phyloP scores from a whole-genome alignment of 306 rosid species.

The Begonia loranthoides region DNA sequence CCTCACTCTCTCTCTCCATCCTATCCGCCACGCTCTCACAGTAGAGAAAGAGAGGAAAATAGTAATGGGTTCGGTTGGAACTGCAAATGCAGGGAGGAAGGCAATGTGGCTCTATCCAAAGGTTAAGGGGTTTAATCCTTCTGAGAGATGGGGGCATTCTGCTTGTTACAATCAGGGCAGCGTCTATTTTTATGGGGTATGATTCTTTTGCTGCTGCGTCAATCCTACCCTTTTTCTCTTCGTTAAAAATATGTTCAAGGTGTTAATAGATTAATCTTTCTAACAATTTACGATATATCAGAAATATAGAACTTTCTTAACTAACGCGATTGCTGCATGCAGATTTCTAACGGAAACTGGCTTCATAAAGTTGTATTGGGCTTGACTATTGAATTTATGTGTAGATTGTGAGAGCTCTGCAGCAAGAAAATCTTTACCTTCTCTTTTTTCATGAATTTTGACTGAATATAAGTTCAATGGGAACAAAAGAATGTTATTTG shows the following conservation, averaged over 20 bases:
- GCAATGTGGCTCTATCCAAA: slow-evolving; percentile 98
- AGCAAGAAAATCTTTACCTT: no score
- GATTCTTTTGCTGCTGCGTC: slow-evolving; percentile 8
- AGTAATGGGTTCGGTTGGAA: slow-evolving; percentile 48
- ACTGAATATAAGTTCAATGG: no score
- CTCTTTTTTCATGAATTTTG: no score
- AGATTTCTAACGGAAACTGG: no score
- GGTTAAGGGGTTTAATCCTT: slow-evolving; percentile 60
- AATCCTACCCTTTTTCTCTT: neutral
- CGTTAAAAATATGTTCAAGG: neutral
- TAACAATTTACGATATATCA: no score
- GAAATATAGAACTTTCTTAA: no score
- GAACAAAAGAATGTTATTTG: no score
- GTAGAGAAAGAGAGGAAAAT: neutral
- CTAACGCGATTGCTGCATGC: no score
- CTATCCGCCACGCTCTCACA: neutral
- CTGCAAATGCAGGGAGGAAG: slow-evolving; percentile 46
- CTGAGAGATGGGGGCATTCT: slow-evolving; percentile 99
- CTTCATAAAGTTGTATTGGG: no score
- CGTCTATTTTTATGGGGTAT: slow-evolving; percentile 88
- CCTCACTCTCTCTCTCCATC: slow-evolving; percentile 7
- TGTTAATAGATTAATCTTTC: no score
- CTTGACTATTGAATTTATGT: no score
- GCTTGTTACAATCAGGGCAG: slow-evolving; percentile 57
- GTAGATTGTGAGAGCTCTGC: no score